Conservation (phyloP, 1,284 basidiomycete genomes). For the Malassezia arunalokei region DNA sequence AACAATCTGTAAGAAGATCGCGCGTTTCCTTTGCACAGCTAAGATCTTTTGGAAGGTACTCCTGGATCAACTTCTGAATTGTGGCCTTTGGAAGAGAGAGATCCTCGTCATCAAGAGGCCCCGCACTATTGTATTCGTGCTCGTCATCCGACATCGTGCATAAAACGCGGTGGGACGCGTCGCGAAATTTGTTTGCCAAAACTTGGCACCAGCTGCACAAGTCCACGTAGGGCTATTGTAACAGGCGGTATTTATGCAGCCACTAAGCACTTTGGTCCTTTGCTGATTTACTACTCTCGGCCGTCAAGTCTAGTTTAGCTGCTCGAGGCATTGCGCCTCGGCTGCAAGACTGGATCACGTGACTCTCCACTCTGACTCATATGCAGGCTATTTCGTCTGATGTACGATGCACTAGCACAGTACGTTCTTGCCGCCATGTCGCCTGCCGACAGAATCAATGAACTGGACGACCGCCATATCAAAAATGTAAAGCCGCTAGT, state of each 20-base stretch:
- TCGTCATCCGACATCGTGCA: slow-evolving; percentile 68
- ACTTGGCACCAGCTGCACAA: background rate
- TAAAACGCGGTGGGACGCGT: background rate
- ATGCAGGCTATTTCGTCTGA: background rate
- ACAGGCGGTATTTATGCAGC: too few species aligned
- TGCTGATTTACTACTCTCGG: too few species aligned
- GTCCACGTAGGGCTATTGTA: too few species aligned
- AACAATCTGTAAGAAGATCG: slow-evolving; percentile 91
- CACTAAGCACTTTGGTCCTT: too few species aligned
- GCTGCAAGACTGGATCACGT: background rate
- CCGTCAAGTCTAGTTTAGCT: too few species aligned
- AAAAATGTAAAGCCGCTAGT: slow-evolving; percentile 40
- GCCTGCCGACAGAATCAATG: slow-evolving; percentile 31
- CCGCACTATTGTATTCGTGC: slow-evolving; percentile 52
- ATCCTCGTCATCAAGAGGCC: slow-evolving; percentile 62
- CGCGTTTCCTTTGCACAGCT: slow-evolving; percentile 87
- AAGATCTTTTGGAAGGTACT: slow-evolving; percentile 78
- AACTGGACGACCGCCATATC: slow-evolving; percentile 42
- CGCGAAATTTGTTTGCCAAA: background rate
- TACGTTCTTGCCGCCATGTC: slow-evolving; percentile 7
- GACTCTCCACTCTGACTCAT: background rate
- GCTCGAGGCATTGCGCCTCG: background rate
- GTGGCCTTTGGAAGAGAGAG: slow-evolving; percentile 91
- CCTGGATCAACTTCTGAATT: slow-evolving; percentile 88
- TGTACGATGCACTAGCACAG: background rate